These are phyloP conservation scores for Canavalia ensiformis DNA, from an alignment of 306 rosid species.

Conservation along the genomic window DNA sequence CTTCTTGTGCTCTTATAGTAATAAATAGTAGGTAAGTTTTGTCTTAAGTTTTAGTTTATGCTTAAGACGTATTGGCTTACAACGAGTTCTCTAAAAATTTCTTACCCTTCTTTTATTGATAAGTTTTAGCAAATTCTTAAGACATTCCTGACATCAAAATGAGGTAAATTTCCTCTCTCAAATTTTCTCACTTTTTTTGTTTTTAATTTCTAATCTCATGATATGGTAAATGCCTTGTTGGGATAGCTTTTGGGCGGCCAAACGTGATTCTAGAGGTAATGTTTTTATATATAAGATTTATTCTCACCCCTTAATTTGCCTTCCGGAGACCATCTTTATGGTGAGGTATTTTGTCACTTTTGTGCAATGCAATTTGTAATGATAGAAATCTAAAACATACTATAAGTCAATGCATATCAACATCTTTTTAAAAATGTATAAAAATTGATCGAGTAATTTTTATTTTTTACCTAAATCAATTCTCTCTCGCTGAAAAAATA, in stretches of 20 bases:
- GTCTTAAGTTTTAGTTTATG: too few relatives aligned
- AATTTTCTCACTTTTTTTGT: neutral
- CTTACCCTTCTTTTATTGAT: neutral
- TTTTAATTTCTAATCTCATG: neutral
- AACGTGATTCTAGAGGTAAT: neutral
- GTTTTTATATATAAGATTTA: neutral
- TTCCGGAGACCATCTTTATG: neutral
- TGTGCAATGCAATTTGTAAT: neutral
- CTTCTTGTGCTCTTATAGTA: too few relatives aligned
- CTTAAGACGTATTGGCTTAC: too few relatives aligned
- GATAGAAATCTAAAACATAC: slow-evolving; percentile 1
- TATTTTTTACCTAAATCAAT: neutral
- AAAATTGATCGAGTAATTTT: neutral
- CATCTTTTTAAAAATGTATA: neutral
- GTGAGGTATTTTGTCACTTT: neutral
- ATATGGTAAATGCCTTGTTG: neutral
- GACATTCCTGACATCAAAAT: neutral
- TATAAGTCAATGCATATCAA: neutral
- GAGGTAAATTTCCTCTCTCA: neutral
- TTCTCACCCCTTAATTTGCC: neutral
- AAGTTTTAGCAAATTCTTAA: neutral
- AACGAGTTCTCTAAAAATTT: neutral
- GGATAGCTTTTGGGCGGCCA: neutral
- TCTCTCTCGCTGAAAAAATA: neutral
- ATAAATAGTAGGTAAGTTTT: too few relatives aligned